A percentile compares a stretch with the other conserved stretches of the same genome.
These are phyloP conservation scores for Nakaseomyces sp. DNA, from an alignment of 1,139 yeast genomes.

Conservation along the genomic window DNA sequence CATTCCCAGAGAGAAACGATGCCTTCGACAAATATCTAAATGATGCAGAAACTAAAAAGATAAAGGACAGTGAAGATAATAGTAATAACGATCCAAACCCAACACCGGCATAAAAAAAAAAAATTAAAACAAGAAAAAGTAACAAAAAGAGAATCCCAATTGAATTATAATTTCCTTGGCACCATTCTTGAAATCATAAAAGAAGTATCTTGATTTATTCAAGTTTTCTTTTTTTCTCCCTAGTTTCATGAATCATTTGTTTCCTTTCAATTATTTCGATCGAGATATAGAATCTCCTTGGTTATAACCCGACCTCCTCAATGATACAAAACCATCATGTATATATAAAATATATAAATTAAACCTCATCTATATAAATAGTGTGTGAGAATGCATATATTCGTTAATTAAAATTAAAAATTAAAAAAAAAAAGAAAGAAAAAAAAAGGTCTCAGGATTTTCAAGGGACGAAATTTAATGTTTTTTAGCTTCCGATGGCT, in stretches of 20 bases:
- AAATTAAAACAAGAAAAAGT: too few species aligned
- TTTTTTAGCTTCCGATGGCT: too few species aligned
- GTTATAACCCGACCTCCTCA: too few species aligned
- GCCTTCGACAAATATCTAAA: constrained; percentile 71
- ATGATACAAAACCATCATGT: background rate
- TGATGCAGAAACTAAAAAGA: constrained; percentile 28
- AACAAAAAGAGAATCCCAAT: too few species aligned
- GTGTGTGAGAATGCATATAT: background rate
- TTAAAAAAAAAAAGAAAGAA: too few species aligned
- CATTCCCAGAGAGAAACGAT: constrained; percentile 68
- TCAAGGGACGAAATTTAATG: background rate
- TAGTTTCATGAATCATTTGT: background rate
- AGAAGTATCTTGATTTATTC: too few species aligned
- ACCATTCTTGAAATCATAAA: too few species aligned
- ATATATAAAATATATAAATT: background rate
- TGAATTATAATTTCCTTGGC: too few species aligned
- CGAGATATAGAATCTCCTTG: background rate
- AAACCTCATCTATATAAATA: background rate
- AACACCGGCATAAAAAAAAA: constrained; percentile 1
- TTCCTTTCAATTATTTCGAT: background rate
- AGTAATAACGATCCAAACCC: constrained; percentile 7
- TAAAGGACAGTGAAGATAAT: constrained; percentile 15
- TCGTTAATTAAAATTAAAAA: background rate
- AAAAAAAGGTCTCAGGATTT: too few species aligned
- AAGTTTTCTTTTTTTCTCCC: background rate